These are phyloP conservation scores for Fusarium pseudonygamai DNA, from an alignment of 2,329 filamentous ascomycete genomes.

Conservation along the genomic window DNA sequence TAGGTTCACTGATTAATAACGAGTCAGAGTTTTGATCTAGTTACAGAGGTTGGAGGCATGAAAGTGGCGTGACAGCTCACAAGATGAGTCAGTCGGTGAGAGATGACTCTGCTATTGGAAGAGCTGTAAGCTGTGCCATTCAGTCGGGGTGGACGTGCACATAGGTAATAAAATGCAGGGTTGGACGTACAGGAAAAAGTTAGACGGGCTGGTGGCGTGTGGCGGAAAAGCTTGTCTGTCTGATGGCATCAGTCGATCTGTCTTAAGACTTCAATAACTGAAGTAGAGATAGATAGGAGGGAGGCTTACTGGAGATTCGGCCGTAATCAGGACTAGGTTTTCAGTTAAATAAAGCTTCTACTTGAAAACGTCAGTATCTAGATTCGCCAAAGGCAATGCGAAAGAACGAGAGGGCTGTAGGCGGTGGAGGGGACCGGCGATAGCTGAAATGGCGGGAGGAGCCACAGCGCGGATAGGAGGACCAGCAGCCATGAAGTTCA, in stretches of 20 bases:
- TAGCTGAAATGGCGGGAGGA: background rate
- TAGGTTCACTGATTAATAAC: too few species aligned
- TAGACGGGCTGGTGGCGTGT: background rate
- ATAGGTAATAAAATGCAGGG: accelerated
- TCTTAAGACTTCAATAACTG: background rate
- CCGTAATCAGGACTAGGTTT: background rate
- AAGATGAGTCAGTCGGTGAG: background rate
- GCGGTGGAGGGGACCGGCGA: background rate
- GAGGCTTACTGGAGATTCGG: background rate
- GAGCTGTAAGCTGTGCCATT: background rate
- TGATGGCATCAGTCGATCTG: background rate
- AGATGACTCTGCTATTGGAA: background rate
- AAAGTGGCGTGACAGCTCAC: background rate
- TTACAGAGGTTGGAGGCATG: too few species aligned
- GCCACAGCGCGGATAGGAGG: background rate
- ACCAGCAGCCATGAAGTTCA: background rate
- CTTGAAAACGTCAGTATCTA: background rate
- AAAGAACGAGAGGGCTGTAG: background rate
- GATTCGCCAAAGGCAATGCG: accelerated
- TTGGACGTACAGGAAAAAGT: background rate
- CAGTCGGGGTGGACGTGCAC: accelerated
- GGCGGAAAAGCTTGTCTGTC: background rate
- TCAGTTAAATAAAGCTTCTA: background rate
- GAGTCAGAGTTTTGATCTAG: too few species aligned
- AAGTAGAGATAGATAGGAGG: background rate